Conservation (phyloP, 2,329 filamentous ascomycete species). For the Aschersonia sp. region DNA sequence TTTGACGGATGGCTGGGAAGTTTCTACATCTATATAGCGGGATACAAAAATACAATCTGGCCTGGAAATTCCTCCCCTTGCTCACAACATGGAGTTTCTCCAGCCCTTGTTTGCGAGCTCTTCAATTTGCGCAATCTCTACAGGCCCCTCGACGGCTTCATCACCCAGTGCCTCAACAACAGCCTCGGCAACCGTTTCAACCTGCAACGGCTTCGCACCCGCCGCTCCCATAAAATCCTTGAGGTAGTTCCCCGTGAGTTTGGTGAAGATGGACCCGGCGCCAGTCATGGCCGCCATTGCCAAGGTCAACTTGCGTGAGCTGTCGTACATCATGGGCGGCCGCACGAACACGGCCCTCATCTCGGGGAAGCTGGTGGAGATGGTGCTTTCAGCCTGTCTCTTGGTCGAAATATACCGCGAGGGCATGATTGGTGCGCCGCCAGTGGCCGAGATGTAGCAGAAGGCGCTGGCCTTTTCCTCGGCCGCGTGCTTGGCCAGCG, state of each 20-base stretch:
- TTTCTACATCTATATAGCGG: background rate
- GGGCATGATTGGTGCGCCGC: conserved; percentile 72
- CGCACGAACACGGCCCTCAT: conserved; percentile 74
- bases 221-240: conserved; percentile 67
- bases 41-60: background rate
- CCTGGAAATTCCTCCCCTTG: no score
- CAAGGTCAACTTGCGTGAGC: conserved; percentile 65
- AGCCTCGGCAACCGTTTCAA: conserved; percentile 74
- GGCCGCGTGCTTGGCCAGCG: conserved; percentile 64
- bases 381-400: conserved; percentile 70
- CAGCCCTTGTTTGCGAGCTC: conserved; percentile 67
- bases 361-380: conserved; percentile 55
- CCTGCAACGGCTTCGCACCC: conserved; percentile 75
- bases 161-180: conserved; percentile 78
- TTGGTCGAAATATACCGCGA: conserved; percentile 81
- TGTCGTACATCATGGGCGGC: conserved; percentile 81
- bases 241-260: conserved; percentile 59
- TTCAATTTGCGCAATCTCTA: conserved; percentile 72
- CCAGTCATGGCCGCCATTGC: conserved; percentile 69
- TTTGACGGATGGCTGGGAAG: background rate
- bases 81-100: conserved; percentile 78
- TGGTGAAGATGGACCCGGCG: conserved; percentile 63
- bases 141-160: conserved; percentile 53
- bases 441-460: conserved; percentile 79
- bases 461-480: conserved; percentile 53